A percentile compares a stretch with the other conserved stretches of the same genome.
phyloP scores from a whole-genome alignment of 441 rosid species.

The Populus trichocarpa region DNA sequence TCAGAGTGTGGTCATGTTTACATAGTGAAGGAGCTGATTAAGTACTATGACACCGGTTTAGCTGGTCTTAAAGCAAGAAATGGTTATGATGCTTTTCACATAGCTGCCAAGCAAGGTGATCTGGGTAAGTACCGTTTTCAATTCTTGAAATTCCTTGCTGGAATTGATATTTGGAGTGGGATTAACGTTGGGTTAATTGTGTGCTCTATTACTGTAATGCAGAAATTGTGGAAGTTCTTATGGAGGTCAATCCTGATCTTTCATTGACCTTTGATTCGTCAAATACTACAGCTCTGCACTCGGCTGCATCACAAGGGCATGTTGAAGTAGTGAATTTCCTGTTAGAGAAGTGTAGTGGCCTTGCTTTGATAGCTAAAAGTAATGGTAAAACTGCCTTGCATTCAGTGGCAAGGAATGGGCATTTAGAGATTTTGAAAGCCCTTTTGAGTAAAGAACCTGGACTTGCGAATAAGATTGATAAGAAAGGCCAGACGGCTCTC shows the following conservation, averaged over 20 bases:
- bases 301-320: constrained; percentile 88
- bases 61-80: constrained; percentile 63
- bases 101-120: constrained; percentile 82
- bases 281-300: constrained; percentile 75
- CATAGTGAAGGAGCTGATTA: constrained; percentile 61
- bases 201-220: constrained; percentile 17
- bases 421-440: constrained; percentile 62
- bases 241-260: constrained; percentile 56
- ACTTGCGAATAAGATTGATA: constrained; percentile 52
- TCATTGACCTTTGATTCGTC: constrained; percentile 76
- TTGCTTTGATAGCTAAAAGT: constrained; percentile 68
- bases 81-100: constrained; percentile 78
- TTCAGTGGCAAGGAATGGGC: constrained; percentile 92
- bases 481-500: constrained; percentile 90
- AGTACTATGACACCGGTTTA: constrained; percentile 41
- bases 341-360: constrained; percentile 49
- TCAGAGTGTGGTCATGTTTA: constrained; percentile 47
- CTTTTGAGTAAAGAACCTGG: constrained; percentile 60
- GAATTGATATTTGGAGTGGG: background rate
- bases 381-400: constrained; percentile 79
- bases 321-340: constrained; percentile 56
- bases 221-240: constrained; percentile 58
- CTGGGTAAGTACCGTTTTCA: constrained; percentile 41
- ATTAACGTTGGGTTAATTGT: background rate
- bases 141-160: background rate